A percentile compares a stretch with the other conserved stretches of the same genome.
Conservation (phyloP, 2,329 filamentous ascomycete genomes). For the Pyricularia sp. region DNA sequence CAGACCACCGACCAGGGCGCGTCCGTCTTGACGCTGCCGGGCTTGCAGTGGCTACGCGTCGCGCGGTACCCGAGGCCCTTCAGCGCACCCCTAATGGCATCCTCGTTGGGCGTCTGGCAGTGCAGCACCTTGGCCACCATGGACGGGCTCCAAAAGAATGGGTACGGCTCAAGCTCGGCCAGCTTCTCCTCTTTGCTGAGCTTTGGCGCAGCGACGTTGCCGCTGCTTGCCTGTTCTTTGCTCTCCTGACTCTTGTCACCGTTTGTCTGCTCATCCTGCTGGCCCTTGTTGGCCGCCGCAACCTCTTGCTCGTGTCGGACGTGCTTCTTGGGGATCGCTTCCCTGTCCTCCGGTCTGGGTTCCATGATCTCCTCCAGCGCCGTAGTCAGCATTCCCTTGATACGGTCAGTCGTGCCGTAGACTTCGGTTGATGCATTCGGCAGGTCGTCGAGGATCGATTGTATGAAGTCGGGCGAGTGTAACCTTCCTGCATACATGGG, state of each 20-base stretch:
- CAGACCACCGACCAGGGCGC: constrained; percentile 83
- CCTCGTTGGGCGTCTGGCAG: constrained; percentile 66
- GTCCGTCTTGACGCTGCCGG: constrained; percentile 85
- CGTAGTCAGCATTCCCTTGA: constrained; percentile 84
- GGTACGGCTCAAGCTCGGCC: constrained; percentile 56
- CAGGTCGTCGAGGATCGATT: constrained; percentile 61
- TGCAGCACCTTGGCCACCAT: constrained; percentile 64
- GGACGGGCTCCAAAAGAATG: constrained; percentile 77
- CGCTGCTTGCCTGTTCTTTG: not conserved
- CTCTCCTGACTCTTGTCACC: not conserved
- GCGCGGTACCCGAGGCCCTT: constrained; percentile 68
- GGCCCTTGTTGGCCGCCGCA: constrained; percentile 19
- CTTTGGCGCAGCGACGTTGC: not conserved
- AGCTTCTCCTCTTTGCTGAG: constrained; percentile 32
- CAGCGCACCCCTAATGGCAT: constrained; percentile 69
- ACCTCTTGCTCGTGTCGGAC: constrained; percentile 5
- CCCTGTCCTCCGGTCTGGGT: constrained; percentile 15
- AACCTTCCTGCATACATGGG: constrained; percentile 92
- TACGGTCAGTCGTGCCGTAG: constrained; percentile 68
- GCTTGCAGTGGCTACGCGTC: constrained; percentile 76
- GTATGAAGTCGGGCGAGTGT: constrained; percentile 73
- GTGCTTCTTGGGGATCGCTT: constrained; percentile 8
- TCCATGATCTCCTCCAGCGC: constrained; percentile 61
- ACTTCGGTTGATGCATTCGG: constrained; percentile 51
- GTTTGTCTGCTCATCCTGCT: not conserved